A percentile compares a stretch with the other conserved stretches of the same genome.
phyloP scores from a whole-genome alignment of 371 early-diverging fungal genomes.

The Saksenaea vasiformis region DNA sequence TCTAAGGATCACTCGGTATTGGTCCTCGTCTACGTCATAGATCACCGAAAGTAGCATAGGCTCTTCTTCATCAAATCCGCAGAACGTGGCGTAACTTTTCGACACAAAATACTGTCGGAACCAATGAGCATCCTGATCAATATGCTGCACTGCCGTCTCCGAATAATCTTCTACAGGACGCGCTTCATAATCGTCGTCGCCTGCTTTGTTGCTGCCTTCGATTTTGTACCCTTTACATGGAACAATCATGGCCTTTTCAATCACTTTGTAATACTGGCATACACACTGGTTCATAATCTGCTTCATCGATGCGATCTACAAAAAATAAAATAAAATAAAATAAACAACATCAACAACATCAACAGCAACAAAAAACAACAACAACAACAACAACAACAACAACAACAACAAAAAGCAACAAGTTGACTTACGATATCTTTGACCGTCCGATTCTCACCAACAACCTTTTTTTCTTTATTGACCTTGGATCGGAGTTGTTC shows the following conservation, averaged over 20 bases:
- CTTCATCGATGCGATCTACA: constrained; percentile 19
- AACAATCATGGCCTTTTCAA: constrained; percentile 40
- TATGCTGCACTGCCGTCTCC: constrained; percentile 26
- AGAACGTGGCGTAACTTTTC: background rate
- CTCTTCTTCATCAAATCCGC: constrained; percentile 6
- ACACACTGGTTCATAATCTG: constrained; percentile 37
- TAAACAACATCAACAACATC: too few species aligned
- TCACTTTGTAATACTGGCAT: constrained; percentile 36
- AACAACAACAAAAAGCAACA: background rate
- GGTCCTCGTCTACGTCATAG: constrained; percentile 8
- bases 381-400: background rate
- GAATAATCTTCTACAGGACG: constrained; percentile 6
- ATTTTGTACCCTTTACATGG: constrained; percentile 39
- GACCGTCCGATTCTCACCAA: constrained; percentile 9
- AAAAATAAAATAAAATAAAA: too few species aligned
- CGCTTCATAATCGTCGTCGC: background rate
- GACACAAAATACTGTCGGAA: constrained; percentile 25
- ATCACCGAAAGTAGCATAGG: constrained; percentile 28
- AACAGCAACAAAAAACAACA: background rate
- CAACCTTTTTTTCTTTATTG: constrained; percentile 8
- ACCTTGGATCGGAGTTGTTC: constrained; percentile 3
- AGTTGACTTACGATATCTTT: constrained; percentile 40
- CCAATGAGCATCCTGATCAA: constrained; percentile 34
- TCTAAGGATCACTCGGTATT: constrained; percentile 28
- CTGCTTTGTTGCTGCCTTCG: constrained; percentile 31